A percentile compares a stretch with the other conserved stretches of the same genome.
Conservation (phyloP, 2,329 filamentous ascomycete species). For the Diplodia mutila region DNA sequence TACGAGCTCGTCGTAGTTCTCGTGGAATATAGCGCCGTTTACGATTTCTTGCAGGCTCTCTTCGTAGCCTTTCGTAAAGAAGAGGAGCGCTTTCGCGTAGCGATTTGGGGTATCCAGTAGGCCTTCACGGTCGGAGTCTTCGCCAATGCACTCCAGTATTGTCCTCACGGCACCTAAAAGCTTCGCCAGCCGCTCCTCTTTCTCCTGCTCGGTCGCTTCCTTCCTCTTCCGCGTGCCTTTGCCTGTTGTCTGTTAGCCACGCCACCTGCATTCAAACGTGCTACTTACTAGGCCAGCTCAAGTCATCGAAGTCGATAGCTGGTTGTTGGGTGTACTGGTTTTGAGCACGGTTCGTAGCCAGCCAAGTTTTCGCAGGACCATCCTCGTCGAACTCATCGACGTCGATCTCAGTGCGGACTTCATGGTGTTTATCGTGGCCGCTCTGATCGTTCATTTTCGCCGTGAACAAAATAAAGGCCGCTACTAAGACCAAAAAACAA, state of each 20-base stretch:
- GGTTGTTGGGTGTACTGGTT: constrained; percentile 56
- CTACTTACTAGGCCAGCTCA: constrained; percentile 58
- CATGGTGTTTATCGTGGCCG: constrained; percentile 29
- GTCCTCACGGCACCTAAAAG: constrained; percentile 64
- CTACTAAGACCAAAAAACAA: neutral
- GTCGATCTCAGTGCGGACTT: constrained; percentile 25
- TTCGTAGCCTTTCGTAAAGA: constrained; percentile 96
- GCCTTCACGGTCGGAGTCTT: constrained; percentile 67
- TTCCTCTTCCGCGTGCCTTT: constrained; percentile 65
- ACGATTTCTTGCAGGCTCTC: constrained; percentile 90
- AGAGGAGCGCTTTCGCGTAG: constrained; percentile 93
- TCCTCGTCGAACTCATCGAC: constrained; percentile 60
- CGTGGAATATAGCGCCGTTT: constrained; percentile 91
- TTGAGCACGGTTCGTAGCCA: constrained; percentile 54
- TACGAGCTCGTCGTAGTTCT: constrained; percentile 94
- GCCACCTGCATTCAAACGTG: neutral
- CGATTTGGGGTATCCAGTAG: constrained; percentile 72
- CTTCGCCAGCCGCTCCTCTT: constrained; percentile 60
- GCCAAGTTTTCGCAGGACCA: constrained; percentile 53
- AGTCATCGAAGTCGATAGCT: constrained; percentile 57
- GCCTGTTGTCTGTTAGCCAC: constrained; percentile 45
- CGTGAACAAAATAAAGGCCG: neutral
- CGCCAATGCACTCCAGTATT: constrained; percentile 67
- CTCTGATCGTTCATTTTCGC: neutral
- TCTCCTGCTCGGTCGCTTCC: constrained; percentile 61